Conservation (phyloP, 768 basidiomycete species). For the Boletus fagicola region DNA sequence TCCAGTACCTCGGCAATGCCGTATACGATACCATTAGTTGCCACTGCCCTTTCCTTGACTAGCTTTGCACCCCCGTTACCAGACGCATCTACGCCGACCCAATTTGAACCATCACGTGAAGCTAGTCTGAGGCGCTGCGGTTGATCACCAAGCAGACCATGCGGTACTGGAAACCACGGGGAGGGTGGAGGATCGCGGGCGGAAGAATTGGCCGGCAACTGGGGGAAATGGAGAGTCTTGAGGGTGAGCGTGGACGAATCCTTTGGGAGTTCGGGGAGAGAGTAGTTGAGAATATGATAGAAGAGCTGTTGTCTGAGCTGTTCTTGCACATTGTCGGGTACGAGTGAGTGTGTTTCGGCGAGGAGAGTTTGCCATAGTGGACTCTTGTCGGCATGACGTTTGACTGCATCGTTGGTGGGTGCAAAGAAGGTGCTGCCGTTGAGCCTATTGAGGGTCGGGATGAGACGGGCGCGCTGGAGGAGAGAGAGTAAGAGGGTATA, state of each 20-base stretch:
- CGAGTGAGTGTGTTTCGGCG: slow-evolving; percentile 28
- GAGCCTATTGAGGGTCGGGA: slow-evolving; percentile 89
- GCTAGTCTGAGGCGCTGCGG: slow-evolving; percentile 78
- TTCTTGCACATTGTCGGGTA: slow-evolving; percentile 80
- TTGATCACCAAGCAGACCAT: slow-evolving; percentile 75
- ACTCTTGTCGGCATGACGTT: slow-evolving; percentile 40
- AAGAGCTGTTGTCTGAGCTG: slow-evolving; percentile 87
- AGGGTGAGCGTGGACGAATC: slow-evolving; percentile 39
- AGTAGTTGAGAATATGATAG: slow-evolving; percentile 90
- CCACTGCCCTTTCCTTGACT: slow-evolving; percentile 54
- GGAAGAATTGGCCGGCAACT: slow-evolving; percentile 54
- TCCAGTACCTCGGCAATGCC: slow-evolving; percentile 74
- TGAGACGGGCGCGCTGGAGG: slow-evolving; percentile 80
- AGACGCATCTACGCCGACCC: slow-evolving; percentile 74
- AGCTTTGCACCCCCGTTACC: slow-evolving; percentile 72
- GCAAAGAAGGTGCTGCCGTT: slow-evolving; percentile 87
- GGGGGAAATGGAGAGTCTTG: slow-evolving; percentile 74
- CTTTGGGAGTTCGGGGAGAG: slow-evolving; percentile 49
- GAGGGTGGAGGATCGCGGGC: slow-evolving; percentile 65
- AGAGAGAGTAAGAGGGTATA: slow-evolving; percentile 73
- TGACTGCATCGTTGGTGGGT: slow-evolving; percentile 90
- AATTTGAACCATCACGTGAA: slow-evolving; percentile 44
- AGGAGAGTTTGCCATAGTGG: slow-evolving; percentile 34
- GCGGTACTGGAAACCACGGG: slow-evolving; percentile 84
- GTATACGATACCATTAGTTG: slow-evolving; percentile 74